Evolutionary conservation across 192 early-diverging fungal genomes (phyloP), one percentile per base, ranked within the genome.

Genomic region (Gigaspora rosea): DNA sequence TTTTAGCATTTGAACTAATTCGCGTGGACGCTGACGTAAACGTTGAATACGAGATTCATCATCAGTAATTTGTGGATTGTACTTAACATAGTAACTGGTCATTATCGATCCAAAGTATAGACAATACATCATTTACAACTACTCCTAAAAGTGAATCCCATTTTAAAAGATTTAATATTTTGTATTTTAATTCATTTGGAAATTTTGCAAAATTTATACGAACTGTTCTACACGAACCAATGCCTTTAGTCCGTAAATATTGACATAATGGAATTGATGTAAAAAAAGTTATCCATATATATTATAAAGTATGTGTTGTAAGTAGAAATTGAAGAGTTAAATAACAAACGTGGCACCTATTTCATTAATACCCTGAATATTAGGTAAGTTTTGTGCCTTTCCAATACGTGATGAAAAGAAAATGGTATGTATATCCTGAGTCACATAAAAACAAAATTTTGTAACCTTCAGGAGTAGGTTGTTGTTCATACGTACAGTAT

Each of bases 201-300:
- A 70, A 71, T 3, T 46, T 33, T 10, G 56, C 10, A 5, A 75
- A 73, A 58, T 74, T 79, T 36, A 27, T 33, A 8, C 61, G 52
- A 35, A 59, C 78, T 3, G 78, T 77, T 0, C 70, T 56, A 54
- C 78, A 84, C 5, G 75, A 57, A 0, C 78, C 64, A 27, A 81
- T 75, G 1, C 54, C 51, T 33, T 73, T 76, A 8, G 62, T 15
- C 12, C 36, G 33, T 4, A 79, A 16, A 50, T 72, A 33, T n/a
- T 50, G 59, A 50, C 81, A 84, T 13, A 81, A 71, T 5, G 58
- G 64, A 16, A 81, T 66, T 16, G 20, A 76, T 46, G 77, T 64
- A 72, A 84, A 75, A n/a, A 52, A 71, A 81, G 63, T 81, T 84
- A 66, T 84, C 65, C 71, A 81, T 81, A 62, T 75, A 79, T 1